Base-by-base conservation (phyloP, 2,329 filamentous ascomycete genomes). In the Neofusicoccum laricinum region DNA sequence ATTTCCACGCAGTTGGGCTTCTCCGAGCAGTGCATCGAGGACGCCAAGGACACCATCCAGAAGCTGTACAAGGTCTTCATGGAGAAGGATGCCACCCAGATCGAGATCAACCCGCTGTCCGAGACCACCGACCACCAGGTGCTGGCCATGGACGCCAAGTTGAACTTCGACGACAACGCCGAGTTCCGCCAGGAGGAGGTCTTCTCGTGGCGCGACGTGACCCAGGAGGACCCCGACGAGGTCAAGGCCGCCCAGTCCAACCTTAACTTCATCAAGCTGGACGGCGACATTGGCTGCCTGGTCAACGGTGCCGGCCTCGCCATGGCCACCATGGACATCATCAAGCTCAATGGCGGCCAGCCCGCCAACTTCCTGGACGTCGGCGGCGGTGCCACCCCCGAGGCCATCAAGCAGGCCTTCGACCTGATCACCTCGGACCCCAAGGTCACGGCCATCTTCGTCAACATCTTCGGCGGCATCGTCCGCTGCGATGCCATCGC, bases 311-410 rank as follows among this genome's bases (percentile, higher is more conserved):
- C 95, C 74, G 95, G 95, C 84, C 90, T 99, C 71, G 95, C 95
- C 82, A 99, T 99, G 95, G 95, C 95, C 68, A 99, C 95, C 78
- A 99, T 99, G 95, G 95, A 99, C 81, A 98, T 99, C 80, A 99
- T 99, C 87, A 98, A 99, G 88, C 88, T 99, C 68, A 99, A 98
- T 83, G 95, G 95, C 72, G 95, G 95, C 69, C 85, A 88, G 76
- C 95, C 95, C 68, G 95, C 95, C 73, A 99, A 99, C 88, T 99
- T 99, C 89, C 86, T 99, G 72, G 95, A 99, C 78, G 95, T 99
- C 71, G 95, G 95, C 76, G 95, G 95, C 79, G 95, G 95, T 84
- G 95, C 95, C 71, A 99, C 95, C 66, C 93, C 95, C 38, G 90
- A 93, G 70, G 95, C 95, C 73, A 99, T 99, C 82, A 92, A 93